Base-by-base conservation (phyloP, 345 rosid genomes). In the Linum trigynum region DNA sequence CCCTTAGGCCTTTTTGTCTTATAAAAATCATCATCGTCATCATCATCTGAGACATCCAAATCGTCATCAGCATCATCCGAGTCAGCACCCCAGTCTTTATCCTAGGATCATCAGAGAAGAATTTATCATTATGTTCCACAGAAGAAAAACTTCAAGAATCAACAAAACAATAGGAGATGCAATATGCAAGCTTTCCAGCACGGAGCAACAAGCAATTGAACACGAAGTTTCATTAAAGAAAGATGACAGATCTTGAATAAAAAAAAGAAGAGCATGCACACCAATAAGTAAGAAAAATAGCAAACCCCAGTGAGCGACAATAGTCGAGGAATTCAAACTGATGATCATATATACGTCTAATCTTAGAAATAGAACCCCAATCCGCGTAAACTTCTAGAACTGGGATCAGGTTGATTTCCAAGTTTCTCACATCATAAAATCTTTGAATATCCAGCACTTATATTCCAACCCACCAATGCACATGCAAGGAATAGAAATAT, bases 1-100 rank as follows among this genome's bases (percentile, higher is more conserved):
- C 80, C 78, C 81, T 85, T 91, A 23, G 80, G 73, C 75, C 79
- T 91, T 74, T 78, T 91, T 23, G 61, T 70, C 66, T 76, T 79
- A 75, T 76, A 91, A 67, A 83, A 84, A 76, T 85, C 92, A 61
- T 88, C 95, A 50, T 48, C 53, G 14, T 79, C 92, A 74, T 48
- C 53, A 48, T 79, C 92, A 74, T 89, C 95, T 5, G 83, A 78
- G 67, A 78, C 82, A 65, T 82, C 96, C 9, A 78, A 50, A 66
- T 89, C 90, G 55, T 82, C 94, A 68, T 82, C 84, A 6, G 81
- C 91, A 73, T 84, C 94, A 48, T 85, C 95, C 62, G 90, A 89
- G 71, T 77, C 83, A 76, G 65, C 89, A 64, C 78, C 91, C 96
- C 96, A 86, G 55, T 82, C 85, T 76, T 89, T 81, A 68, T 71